phyloP scores from a whole-genome alignment of 2,329 filamentous ascomycete species.

The Claviceps digitariae region DNA sequence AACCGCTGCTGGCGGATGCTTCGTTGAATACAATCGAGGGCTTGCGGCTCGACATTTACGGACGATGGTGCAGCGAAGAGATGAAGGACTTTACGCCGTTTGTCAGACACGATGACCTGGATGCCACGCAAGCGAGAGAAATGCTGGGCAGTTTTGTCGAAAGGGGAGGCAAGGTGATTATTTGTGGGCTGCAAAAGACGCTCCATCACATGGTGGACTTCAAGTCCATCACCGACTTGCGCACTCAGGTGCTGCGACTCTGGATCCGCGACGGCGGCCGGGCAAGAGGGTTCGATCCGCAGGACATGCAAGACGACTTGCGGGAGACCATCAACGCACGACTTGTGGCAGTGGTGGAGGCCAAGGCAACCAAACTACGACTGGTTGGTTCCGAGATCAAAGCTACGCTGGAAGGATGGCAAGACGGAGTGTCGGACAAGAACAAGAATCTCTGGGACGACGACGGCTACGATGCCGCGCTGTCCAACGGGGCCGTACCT shows the following conservation, averaged over 20 bases:
- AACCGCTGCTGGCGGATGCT: conserved; percentile 58
- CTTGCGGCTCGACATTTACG: conserved; percentile 63
- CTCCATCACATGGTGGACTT: conserved; percentile 51
- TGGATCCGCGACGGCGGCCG: conserved; percentile 61
- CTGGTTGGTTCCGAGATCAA: conserved; percentile 52
- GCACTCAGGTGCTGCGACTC: conserved; percentile 55
- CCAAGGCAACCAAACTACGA: conserved; percentile 49
- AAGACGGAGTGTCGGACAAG: conserved; percentile 34
- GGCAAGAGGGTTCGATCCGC: conserved; percentile 52
- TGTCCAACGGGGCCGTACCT: conserved; percentile 47
- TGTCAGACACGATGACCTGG: conserved; percentile 66
- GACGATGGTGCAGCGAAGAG: conserved; percentile 69
- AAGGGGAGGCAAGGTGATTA: conserved; percentile 42
- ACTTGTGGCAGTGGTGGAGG: conserved; percentile 48
- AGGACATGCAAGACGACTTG: conserved; percentile 54
- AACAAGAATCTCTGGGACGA: conserved; percentile 53
- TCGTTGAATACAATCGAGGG: conserved; percentile 53
- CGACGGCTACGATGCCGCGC: conserved; percentile 49
- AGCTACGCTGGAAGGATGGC: conserved; percentile 47
- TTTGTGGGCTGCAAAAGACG: conserved; percentile 47
- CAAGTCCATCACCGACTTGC: conserved; percentile 52
- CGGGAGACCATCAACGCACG: conserved; percentile 56
- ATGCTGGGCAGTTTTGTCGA: conserved; percentile 52
- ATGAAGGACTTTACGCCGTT: conserved; percentile 78
- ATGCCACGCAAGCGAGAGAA: conserved; percentile 43